Evolutionary conservation across 257 asterid species (phyloP).

Genomic region (Solanum ahanhuiri): DNA sequence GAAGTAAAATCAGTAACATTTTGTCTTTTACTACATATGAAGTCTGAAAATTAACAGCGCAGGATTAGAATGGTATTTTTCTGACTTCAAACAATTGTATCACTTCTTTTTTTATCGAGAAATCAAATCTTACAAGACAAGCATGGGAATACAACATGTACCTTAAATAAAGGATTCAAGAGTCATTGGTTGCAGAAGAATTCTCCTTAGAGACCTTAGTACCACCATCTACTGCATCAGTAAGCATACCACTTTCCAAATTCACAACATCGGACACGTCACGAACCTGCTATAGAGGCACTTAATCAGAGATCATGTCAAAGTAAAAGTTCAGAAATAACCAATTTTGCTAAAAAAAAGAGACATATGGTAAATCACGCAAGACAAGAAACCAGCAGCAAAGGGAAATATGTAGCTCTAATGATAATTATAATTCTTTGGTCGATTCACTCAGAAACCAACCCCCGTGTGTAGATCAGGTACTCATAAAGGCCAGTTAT

Average conservation of each 20-base stretch:
- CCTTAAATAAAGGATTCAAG: constrained; percentile 33
- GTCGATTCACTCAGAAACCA: not conserved
- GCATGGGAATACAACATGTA: constrained; percentile 3
- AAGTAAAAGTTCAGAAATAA: not conserved
- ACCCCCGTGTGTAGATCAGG: not conserved
- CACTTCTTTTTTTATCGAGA: not conserved
- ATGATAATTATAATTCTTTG: not conserved
- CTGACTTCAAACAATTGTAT: not conserved
- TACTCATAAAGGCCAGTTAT: not conserved
- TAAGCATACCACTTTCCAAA: constrained; percentile 19
- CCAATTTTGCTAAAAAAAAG: not conserved
- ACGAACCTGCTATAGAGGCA: constrained; percentile 27
- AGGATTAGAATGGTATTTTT: not conserved
- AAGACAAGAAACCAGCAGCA: not conserved
- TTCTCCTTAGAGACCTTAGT: constrained; percentile 22
- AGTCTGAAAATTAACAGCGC: not conserved
- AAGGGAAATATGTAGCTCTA: not conserved
- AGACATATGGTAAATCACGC: not conserved
- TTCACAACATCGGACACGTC: constrained; percentile 24
- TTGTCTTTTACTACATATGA: not conserved
- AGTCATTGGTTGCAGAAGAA: constrained; percentile 29
- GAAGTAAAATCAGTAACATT: no score
- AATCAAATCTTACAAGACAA: not conserved
- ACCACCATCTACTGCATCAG: constrained; percentile 13
- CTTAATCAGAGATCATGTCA: not conserved